Conservation (phyloP, 345 rosid species). For the Noccaea caerulescens region DNA sequence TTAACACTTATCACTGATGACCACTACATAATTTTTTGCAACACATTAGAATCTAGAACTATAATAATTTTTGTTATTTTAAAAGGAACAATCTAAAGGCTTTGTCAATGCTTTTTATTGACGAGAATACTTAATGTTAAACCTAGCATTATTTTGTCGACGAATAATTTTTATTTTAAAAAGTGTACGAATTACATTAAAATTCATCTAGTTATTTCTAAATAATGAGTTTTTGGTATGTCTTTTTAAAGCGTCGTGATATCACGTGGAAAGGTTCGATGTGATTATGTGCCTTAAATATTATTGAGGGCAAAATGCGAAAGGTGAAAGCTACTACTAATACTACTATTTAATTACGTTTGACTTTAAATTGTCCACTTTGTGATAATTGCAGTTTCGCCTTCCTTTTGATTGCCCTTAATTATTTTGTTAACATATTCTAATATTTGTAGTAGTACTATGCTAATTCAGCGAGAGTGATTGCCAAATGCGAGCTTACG, state of each 20-base stretch:
- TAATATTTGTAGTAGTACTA: not conserved
- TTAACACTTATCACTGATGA: not conserved
- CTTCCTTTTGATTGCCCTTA: conserved; percentile 1
- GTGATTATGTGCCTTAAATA: conserved; percentile 3
- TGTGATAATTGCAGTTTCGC: not conserved
- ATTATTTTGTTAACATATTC: conserved; percentile 2
- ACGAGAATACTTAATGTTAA: not conserved
- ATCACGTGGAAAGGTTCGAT: conserved; percentile 47
- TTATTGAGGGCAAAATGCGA: conserved; percentile 7
- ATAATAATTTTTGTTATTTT: not conserved
- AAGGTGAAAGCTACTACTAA: conserved; percentile 8
- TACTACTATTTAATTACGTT: conserved; percentile 23
- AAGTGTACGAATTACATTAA: conserved; percentile 3
- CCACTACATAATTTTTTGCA: not conserved
- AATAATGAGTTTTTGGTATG: conserved; percentile 14
- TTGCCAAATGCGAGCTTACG: conserved; percentile 44
- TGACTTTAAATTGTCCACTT: conserved; percentile 36
- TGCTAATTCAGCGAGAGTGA: conserved; percentile 4
- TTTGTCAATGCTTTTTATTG: not conserved
- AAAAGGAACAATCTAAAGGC: not conserved
- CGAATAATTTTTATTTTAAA: no score
- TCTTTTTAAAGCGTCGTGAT: conserved; percentile 21
- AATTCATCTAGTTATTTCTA: not conserved
- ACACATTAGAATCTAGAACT: not conserved
- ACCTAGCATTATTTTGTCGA: not conserved